These are phyloP conservation scores for Penicillium coffeae DNA, from an alignment of 495 filamentous ascomycete genomes.

Conservation along the genomic window DNA sequence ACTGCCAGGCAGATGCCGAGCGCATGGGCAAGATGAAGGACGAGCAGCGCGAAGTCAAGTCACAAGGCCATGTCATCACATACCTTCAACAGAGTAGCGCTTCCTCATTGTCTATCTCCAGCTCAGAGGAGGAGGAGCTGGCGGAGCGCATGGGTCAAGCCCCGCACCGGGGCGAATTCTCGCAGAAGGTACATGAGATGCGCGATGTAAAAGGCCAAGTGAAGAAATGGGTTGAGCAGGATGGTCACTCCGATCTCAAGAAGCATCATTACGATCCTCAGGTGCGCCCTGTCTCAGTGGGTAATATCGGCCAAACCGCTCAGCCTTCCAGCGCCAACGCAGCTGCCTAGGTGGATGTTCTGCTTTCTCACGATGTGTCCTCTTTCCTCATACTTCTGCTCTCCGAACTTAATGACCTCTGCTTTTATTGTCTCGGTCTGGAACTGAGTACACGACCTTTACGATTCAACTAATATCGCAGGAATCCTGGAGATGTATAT, in stretches of 20 bases:
- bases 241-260: slow-evolving; percentile 19
- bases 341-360: slow-evolving; percentile 1
- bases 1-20: slow-evolving; percentile 63
- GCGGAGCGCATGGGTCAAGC: slow-evolving; percentile 46
- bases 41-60: slow-evolving; percentile 59
- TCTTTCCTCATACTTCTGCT: not conserved
- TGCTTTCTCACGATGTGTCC: not conserved
- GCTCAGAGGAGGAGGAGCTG: slow-evolving; percentile 71
- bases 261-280: slow-evolving; percentile 17
- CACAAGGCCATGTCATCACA: slow-evolving; percentile 54
- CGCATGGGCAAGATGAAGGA: slow-evolving; percentile 57
- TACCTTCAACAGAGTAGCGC: slow-evolving; percentile 62
- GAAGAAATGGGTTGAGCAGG: slow-evolving; percentile 37
- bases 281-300: slow-evolving; percentile 18
- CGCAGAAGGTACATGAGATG: slow-evolving; percentile 36
- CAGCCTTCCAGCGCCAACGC: not conserved
- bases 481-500: slow-evolving; percentile 4
- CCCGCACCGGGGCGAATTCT: slow-evolving; percentile 26
- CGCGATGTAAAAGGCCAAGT: slow-evolving; percentile 41
- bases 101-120: slow-evolving; percentile 57
- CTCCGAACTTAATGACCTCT: not conserved
- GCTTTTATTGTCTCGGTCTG: slow-evolving; percentile 13
- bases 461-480: slow-evolving; percentile 9
- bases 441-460: slow-evolving; percentile 19
- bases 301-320: slow-evolving; percentile 1